Evolutionary conservation across 768 basidiomycete species (phyloP).

Genomic region (Lactarius hengduanensis): DNA sequence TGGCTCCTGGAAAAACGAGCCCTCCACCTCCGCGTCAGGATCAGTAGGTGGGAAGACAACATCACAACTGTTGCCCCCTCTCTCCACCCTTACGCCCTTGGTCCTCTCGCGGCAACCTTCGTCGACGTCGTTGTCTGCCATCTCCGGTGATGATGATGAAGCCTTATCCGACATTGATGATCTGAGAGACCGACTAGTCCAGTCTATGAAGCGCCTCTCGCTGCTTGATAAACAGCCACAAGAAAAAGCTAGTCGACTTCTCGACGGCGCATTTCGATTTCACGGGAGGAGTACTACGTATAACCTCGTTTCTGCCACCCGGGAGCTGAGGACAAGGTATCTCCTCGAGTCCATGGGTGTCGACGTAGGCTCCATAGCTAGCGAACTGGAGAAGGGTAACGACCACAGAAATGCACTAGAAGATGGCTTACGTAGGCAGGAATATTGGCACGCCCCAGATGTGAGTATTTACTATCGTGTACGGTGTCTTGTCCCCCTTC

Average conservation of each 20-base stretch:
- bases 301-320: conserved; percentile 17
- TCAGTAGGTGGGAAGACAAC: conserved; percentile 6
- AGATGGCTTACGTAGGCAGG: conserved; percentile 12
- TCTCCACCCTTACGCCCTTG: conserved; percentile 13
- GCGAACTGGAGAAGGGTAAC: conserved; percentile 6
- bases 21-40: conserved; percentile 18
- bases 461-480: conserved; percentile 22
- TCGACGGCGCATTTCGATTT: conserved; percentile 23
- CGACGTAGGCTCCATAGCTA: conserved; percentile 6
- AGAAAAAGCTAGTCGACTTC: conserved; percentile 23
- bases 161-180: conserved; percentile 14
- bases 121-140: not conserved
- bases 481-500: not conserved
- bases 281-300: conserved; percentile 26
- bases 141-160: conserved; percentile 2
- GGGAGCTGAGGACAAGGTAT: conserved; percentile 16
- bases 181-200: conserved; percentile 1
- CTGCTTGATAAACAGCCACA: conserved; percentile 18
- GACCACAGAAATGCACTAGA: not conserved
- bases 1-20: conserved; percentile 57
- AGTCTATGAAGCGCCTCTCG: conserved; percentile 21
- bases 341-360: conserved; percentile 13
- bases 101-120: conserved; percentile 13
- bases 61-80: conserved; percentile 1
- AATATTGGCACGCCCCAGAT: conserved; percentile 26